A percentile compares a stretch with the other conserved stretches of the same genome.
These are phyloP conservation scores for Acer yangbiense DNA, from an alignment of 345 rosid species.

Conservation along the genomic window DNA sequence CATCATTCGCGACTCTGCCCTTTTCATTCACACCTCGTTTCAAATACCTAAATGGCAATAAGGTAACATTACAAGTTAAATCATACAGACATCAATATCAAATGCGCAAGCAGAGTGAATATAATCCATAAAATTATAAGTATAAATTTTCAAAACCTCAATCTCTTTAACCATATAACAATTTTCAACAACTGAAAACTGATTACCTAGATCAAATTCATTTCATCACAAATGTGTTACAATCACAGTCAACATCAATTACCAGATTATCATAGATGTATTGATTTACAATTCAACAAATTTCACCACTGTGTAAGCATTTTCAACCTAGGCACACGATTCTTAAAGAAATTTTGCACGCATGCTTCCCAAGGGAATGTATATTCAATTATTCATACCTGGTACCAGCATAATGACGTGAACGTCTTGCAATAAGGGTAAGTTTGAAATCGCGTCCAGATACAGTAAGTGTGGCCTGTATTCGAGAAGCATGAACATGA, in stretches of 20 bases:
- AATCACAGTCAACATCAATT: background rate
- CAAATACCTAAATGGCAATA: slow-evolving; percentile 63
- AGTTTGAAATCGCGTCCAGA: slow-evolving; percentile 79
- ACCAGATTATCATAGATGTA: background rate
- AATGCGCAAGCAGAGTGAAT: background rate
- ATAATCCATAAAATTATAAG: background rate
- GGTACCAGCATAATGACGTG: slow-evolving; percentile 97
- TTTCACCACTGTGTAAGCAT: background rate
- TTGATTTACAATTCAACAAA: background rate
- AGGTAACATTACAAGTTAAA: background rate
- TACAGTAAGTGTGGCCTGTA: slow-evolving; percentile 67
- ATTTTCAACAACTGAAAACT: background rate
- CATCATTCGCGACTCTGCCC: slow-evolving; percentile 98
- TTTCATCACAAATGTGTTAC: background rate
- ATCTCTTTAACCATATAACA: slow-evolving; percentile 3
- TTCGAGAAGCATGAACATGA: slow-evolving; percentile 31
- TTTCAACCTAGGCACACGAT: background rate
- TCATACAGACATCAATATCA: slow-evolving; percentile 1
- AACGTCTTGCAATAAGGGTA: slow-evolving; percentile 95
- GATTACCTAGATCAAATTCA: slow-evolving; percentile 2
- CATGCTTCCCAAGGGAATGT: background rate
- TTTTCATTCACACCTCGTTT: slow-evolving; percentile 96
- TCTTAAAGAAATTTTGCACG: background rate
- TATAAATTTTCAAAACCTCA: background rate
- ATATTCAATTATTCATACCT: slow-evolving; percentile 49